phyloP scores from a whole-genome alignment of 257 asterid species.

The Capsicum baccatum region DNA sequence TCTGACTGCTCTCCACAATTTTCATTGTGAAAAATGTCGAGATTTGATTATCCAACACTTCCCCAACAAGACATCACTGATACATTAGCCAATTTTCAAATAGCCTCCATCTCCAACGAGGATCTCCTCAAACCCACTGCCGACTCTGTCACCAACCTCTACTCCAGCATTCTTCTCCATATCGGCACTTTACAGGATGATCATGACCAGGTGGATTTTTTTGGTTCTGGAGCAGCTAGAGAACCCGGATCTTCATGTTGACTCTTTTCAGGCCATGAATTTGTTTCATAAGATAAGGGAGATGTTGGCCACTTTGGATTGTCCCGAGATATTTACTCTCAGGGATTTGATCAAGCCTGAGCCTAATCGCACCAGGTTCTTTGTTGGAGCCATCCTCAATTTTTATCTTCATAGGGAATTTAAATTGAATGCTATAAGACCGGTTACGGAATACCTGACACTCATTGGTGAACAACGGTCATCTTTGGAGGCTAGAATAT shows the following conservation, averaged over 20 bases:
- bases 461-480: slow-evolving; percentile 52
- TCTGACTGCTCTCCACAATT: background rate
- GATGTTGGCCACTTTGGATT: slow-evolving; percentile 50
- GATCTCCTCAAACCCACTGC: slow-evolving; percentile 62
- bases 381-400: slow-evolving; percentile 81
- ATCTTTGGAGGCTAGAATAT: slow-evolving; percentile 55
- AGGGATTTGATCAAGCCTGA: slow-evolving; percentile 81
- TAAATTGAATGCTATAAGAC: slow-evolving; percentile 53
- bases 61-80: slow-evolving; percentile 54
- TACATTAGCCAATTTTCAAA: slow-evolving; percentile 49
- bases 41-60: slow-evolving; percentile 61
- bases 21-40: slow-evolving; percentile 53
- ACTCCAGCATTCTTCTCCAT: slow-evolving; percentile 55
- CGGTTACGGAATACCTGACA: slow-evolving; percentile 55
- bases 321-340: slow-evolving; percentile 64
- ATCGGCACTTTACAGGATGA: slow-evolving; percentile 66
- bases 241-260: slow-evolving; percentile 71
- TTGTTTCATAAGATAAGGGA: slow-evolving; percentile 54
- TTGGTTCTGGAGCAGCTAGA: slow-evolving; percentile 76
- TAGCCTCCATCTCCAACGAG: slow-evolving; percentile 62
- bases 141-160: slow-evolving; percentile 68
- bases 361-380: slow-evolving; percentile 66
- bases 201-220: slow-evolving; percentile 73
- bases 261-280: slow-evolving; percentile 58
- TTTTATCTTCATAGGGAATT: slow-evolving; percentile 57